Evolutionary conservation across 306 rosid species (phyloP).

Genomic region (Bauhinia variegata): DNA sequence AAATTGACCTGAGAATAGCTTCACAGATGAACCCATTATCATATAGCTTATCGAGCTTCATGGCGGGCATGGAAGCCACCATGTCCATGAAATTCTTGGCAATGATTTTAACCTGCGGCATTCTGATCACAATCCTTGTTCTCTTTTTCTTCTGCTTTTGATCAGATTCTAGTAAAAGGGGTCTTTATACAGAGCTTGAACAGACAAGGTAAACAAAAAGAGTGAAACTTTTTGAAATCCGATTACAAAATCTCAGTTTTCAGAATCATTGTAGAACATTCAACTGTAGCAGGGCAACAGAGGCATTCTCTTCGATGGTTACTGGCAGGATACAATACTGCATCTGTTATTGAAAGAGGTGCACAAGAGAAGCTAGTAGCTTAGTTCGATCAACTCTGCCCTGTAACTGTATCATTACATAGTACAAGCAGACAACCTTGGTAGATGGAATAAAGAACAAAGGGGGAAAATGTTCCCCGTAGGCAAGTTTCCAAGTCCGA

Average conservation of each 20-base stretch:
- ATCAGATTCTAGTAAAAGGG: constrained; percentile 16
- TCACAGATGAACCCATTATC: constrained; percentile 89
- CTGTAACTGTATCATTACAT: no score
- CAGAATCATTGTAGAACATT: background rate
- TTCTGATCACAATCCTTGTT: constrained; percentile 34
- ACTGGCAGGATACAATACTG: no score
- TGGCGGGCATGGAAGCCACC: constrained; percentile 95
- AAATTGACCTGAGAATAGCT: constrained; percentile 84
- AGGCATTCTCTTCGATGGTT: no score
- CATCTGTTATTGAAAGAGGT: no score
- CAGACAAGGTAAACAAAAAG: constrained; percentile 1
- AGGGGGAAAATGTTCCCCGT: no score
- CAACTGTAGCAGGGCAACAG: background rate
- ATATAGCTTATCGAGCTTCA: constrained; percentile 88
- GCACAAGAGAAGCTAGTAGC: no score
- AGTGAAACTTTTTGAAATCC: constrained; percentile 12
- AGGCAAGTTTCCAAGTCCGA: no score
- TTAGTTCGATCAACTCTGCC: no score
- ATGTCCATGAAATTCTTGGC: constrained; percentile 99
- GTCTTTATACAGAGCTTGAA: constrained; percentile 2
- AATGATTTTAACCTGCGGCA: constrained; percentile 94
- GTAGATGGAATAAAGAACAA: no score
- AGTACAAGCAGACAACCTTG: no score
- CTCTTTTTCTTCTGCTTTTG: constrained; percentile 8
- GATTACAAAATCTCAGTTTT: background rate